Base-by-base conservation (phyloP, 352 stramenopile species). In the Globisporangium cylindrosporum region DNA sequence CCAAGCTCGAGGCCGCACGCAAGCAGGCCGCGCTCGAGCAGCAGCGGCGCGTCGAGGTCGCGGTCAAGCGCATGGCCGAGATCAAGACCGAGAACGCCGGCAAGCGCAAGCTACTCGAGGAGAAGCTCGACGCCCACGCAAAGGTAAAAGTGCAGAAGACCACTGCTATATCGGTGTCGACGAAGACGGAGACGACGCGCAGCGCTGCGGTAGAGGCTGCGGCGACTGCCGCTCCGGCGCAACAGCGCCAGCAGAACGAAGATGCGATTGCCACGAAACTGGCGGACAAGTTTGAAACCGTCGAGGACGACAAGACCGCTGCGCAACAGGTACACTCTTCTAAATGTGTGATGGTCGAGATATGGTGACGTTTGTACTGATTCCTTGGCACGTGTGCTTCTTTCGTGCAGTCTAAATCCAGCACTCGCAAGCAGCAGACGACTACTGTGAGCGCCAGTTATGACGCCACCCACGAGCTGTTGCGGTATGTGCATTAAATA, bases 1-100 rank as follows among this genome's bases (percentile, higher is more conserved):
- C 86, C n/a, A 92, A 94, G 70, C 79, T 93, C 61, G 82, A 92
- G 60, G 74, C 78, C 14, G 82, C 82, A 63, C 84, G 82, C 57
- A 73, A 89, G 61, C 78, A 77, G 20, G 79, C 86, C 2, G 76
- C 79, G 8, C 61, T 80, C n/a, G 81, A 92, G 67, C 86, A 93
- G 77, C 75, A 89, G 71, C 79, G 83, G 57, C 86, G 86, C 71
- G 79, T 94, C 34, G 80, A 90, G 20, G 70, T 66, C 1, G 86
- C 84, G 0, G 82, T 82, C 32, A 78, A 81, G 58, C 86, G 86
- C 55, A 72, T 91, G 51, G 79, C 76, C 1, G 67, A 67, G 20
- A 54, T 58, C 46, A 88, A 90, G 77, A 86, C 88, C 56, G 74
- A 86, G 22, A 71, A 80, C 66, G 29, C 72, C n/a, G 67, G 78